Percentiles rank a stretch among this genome's conserved stretches.
phyloP scores from a whole-genome alignment of 2,329 filamentous ascomycete species.

The Clathrospora elynae region DNA sequence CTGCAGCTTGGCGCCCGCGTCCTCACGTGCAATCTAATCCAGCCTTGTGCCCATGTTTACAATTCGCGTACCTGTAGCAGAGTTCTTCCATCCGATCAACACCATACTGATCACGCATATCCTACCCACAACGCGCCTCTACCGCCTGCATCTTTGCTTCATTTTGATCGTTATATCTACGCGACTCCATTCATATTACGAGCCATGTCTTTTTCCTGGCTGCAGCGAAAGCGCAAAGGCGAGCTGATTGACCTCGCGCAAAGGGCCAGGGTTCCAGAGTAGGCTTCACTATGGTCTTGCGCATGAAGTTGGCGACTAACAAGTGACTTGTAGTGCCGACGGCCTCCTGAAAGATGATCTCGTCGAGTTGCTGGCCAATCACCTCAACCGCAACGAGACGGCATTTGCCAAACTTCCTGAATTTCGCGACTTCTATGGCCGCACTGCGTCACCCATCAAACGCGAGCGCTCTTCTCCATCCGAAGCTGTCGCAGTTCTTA shows the following conservation, averaged over 20 bases:
- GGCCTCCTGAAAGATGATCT: conserved; percentile 78
- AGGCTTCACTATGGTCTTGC: conserved; percentile 30
- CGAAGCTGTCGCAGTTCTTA: conserved; percentile 43
- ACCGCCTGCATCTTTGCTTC: conserved; percentile 21
- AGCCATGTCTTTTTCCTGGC: conserved; percentile 71
- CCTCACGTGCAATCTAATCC: conserved; percentile 29
- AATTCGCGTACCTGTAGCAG: conserved; percentile 21
- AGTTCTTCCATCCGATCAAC: conserved; percentile 29
- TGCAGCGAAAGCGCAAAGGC: conserved; percentile 80
- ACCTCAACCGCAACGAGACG: conserved; percentile 65
- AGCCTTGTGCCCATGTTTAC: conserved; percentile 33
- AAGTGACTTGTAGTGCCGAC: conserved; percentile 62
- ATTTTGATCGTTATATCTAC: conserved; percentile 54
- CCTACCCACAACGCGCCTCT: conserved; percentile 21
- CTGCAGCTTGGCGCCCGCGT: conserved; percentile 16
- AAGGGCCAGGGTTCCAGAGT: conserved; percentile 73
- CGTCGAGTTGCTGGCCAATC: conserved; percentile 53
- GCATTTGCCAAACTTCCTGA: conserved; percentile 66
- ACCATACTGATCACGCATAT: conserved; percentile 24
- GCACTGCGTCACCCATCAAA: conserved; percentile 61
- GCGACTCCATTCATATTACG: conserved; percentile 51
- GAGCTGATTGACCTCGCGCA: conserved; percentile 78
- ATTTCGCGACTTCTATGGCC: conserved; percentile 78
- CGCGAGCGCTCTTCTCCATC: conserved; percentile 47
- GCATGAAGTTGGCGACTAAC: conserved; percentile 13